These are phyloP conservation scores for Oryza nivara DNA, from an alignment of 176 grass and related monocot species.

Conservation along the genomic window DNA sequence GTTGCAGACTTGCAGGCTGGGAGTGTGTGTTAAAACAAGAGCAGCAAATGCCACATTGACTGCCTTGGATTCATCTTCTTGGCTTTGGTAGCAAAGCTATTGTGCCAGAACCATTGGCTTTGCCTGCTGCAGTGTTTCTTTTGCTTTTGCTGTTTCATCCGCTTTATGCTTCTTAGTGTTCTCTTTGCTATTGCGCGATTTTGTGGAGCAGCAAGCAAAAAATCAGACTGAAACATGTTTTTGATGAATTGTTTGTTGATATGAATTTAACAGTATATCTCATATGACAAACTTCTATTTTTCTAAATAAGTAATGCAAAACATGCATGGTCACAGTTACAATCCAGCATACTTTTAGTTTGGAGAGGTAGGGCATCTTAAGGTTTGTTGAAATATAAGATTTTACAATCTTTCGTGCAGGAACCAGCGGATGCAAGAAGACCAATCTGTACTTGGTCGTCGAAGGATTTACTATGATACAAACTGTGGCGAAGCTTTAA, in stretches of 20 bases:
- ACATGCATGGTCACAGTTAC: not conserved
- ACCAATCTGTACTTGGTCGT: constrained; percentile 92
- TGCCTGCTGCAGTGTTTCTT: not conserved
- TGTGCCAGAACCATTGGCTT: not conserved
- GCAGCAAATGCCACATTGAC: not conserved
- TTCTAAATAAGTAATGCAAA: not conserved
- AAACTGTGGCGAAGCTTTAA: constrained; percentile 85
- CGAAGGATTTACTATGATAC: constrained; percentile 88
- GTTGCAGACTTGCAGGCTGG: not conserved
- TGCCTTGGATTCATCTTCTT: not conserved
- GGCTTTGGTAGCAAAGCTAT: not conserved
- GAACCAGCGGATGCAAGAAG: constrained; percentile 90
- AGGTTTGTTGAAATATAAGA: constrained; percentile 5
- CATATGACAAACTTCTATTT: not conserved
- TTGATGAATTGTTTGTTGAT: not conserved
- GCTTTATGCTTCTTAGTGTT: not conserved
- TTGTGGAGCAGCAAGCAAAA: not conserved
- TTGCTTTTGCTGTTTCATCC: not conserved
- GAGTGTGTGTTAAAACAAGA: not conserved
- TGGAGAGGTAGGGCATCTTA: not conserved
- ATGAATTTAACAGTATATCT: not conserved
- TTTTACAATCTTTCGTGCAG: constrained; percentile 38
- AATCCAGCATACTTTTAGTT: not conserved
- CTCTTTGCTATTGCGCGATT: not conserved
- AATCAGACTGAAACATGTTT: not conserved